Percentiles rank a stretch among this genome's conserved stretches.
These are phyloP conservation scores for Ashbya aceris DNA, from an alignment of 1,139 yeast genomes.

Conservation along the genomic window DNA sequence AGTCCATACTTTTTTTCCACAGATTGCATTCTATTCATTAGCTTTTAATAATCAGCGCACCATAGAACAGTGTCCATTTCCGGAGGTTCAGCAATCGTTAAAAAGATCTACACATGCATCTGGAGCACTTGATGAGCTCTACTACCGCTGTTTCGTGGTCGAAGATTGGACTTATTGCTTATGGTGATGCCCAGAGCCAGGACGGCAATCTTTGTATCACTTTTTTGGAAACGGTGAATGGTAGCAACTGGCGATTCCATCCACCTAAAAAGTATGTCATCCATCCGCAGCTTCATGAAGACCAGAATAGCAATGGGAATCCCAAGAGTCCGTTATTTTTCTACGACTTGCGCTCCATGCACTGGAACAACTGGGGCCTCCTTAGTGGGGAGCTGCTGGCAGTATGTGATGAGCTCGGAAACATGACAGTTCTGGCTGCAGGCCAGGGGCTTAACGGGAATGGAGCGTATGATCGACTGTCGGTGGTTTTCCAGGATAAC, in stretches of 20 bases:
- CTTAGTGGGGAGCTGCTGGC: constrained; percentile 30
- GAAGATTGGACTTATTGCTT: constrained; percentile 30
- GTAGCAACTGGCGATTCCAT: constrained; percentile 31
- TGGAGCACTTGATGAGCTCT: neutral
- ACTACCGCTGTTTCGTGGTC: constrained; percentile 20
- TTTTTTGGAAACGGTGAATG: constrained; percentile 29
- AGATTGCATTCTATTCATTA: no score
- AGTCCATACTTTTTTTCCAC: no score
- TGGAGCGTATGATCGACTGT: constrained; percentile 27
- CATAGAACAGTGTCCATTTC: no score
- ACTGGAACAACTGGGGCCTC: constrained; percentile 31
- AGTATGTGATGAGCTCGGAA: constrained; percentile 30
- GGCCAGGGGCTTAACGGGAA: constrained; percentile 30
- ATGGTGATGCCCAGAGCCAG: constrained; percentile 25
- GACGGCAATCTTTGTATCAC: constrained; percentile 28
- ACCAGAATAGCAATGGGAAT: constrained; percentile 7
- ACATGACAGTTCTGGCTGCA: constrained; percentile 28
- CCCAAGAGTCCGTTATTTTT: constrained; percentile 19
- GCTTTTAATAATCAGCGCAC: no score
- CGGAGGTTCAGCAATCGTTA: no score
- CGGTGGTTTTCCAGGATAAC: constrained; percentile 30
- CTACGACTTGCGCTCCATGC: constrained; percentile 23
- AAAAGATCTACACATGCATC: no score
- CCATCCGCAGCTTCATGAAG: constrained; percentile 27
- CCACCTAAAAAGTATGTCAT: constrained; percentile 26